These are phyloP conservation scores for Xylaria grammica DNA, from an alignment of 495 filamentous ascomycete genomes.

Conservation along the genomic window DNA sequence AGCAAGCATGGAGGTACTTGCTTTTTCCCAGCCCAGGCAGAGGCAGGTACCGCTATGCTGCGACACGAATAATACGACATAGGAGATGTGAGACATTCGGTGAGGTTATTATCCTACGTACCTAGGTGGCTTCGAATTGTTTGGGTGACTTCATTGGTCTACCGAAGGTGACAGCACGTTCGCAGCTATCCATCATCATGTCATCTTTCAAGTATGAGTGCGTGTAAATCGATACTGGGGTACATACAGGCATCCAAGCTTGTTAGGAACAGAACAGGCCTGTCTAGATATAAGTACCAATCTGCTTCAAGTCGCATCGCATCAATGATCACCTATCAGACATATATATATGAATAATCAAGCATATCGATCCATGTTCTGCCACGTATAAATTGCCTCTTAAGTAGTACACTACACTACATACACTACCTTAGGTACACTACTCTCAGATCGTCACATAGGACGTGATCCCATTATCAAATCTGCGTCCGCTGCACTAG, in stretches of 20 bases:
- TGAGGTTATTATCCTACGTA: not conserved
- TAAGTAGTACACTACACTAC: too few relatives aligned
- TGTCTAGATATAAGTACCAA: not conserved
- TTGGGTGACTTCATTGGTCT: conserved; percentile 10
- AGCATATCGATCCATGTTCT: not conserved
- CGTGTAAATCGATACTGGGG: conserved; percentile 9
- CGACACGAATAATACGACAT: not conserved
- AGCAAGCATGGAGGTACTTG: not conserved
- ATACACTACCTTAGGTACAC: too few relatives aligned
- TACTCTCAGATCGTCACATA: too few relatives aligned
- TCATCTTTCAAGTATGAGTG: conserved; percentile 4
- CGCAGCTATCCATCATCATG: conserved; percentile 18
- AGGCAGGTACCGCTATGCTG: not conserved
- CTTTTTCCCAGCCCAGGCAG: conserved; percentile 10
- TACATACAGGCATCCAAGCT: conserved; percentile 10
- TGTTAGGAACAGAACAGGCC: not conserved
- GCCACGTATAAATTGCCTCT: not conserved
- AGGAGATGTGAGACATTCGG: not conserved
- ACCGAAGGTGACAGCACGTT: conserved; percentile 1
- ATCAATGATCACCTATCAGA: not conserved
- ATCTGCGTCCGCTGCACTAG: too few relatives aligned
- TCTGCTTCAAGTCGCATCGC: not conserved
- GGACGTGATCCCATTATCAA: too few relatives aligned
- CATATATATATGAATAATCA: not conserved
- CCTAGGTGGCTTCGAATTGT: not conserved